Base-by-base conservation (phyloP, 2,329 filamentous ascomycete species). In the Exophiala dermatitidis region DNA sequence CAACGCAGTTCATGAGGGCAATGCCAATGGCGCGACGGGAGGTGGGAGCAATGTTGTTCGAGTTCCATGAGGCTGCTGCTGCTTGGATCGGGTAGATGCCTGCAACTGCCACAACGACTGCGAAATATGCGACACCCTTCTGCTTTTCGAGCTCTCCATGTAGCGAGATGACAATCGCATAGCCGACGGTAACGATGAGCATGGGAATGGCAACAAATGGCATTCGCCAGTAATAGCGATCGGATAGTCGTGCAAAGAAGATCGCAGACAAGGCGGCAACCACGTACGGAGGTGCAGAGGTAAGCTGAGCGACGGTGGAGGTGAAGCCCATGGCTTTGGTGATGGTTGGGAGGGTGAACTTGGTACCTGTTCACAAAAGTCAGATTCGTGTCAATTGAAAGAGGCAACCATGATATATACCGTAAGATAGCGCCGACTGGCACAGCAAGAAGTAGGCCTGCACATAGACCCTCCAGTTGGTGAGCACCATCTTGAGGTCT, bases 141-240 rank as follows among this genome's bases (percentile, higher is more conserved):
- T 64, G 60, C 6, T 54, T 51, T 34, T 58, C 40, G 0, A 66
- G 59, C 0, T 53, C 50, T 0, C 63, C 63, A 4, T 63, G 47
- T 1, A 66, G 57, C 0, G 59, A 61, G 4, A 65, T 50, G 5
- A 95, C 76, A 56, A 91, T 87, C 2, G 73, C 80, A 61, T 95
- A 91, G 1, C 89, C 90, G 0, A 79, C 66, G 48, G 95, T 84
- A 43, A 82, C 74, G 26, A 94, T 68, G 56, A 73, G 75, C 59
- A 90, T 85, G 2, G 85, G 80, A 34, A 82, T 68, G 5, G 94
- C 68, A 34, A 83, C 77, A 67, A 90, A 95, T 1, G 77, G 66
- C 64, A 89, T 88, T 3, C 90, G 85, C 64, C 94, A 89, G 34
- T 77, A 77, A 0, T 85, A 86, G 1, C 82, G 79, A 66, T 96